Percentiles rank a stretch among this genome's conserved stretches.
phyloP scores from a whole-genome alignment of 2,329 filamentous ascomycete species.

The Aureobasidium zeae region DNA sequence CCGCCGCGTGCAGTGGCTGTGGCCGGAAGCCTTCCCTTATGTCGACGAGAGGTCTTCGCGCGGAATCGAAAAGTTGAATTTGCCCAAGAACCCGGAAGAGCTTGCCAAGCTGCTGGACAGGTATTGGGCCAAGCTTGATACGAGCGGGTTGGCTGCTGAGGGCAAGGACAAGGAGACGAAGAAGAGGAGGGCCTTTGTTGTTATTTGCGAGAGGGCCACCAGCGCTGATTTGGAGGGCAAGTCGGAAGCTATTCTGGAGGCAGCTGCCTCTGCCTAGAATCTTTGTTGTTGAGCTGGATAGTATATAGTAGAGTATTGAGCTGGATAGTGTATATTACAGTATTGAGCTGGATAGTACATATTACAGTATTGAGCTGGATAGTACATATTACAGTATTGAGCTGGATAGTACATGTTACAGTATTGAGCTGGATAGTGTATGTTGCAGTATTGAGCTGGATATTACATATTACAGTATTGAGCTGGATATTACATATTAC shows the following conservation, averaged over 20 bases:
- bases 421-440: too few species aligned
- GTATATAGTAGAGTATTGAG: too few species aligned
- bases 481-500: too few species aligned
- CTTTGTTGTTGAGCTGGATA: too few species aligned
- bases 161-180: constrained; percentile 28
- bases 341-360: too few species aligned
- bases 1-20: constrained; percentile 34
- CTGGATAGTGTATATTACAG: too few species aligned
- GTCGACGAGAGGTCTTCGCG: constrained; percentile 30
- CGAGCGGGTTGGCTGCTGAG: constrained; percentile 17
- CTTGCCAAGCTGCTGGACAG: constrained; percentile 29
- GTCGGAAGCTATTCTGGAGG: constrained; percentile 23
- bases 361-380: too few species aligned
- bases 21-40: constrained; percentile 32
- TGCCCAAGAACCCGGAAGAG: constrained; percentile 29
- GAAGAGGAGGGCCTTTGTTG: constrained; percentile 33
- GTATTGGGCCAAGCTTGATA: constrained; percentile 30
- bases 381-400: too few species aligned
- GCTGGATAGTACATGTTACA: too few species aligned
- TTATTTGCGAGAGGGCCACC: constrained; percentile 32
- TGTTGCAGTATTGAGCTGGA: too few species aligned
- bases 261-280: constrained; percentile 19
- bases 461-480: too few species aligned
- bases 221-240: constrained; percentile 33
- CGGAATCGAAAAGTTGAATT: constrained; percentile 29